phyloP scores from a whole-genome alignment of 139 green algal genomes.

The Chlamydomonas sp. region DNA sequence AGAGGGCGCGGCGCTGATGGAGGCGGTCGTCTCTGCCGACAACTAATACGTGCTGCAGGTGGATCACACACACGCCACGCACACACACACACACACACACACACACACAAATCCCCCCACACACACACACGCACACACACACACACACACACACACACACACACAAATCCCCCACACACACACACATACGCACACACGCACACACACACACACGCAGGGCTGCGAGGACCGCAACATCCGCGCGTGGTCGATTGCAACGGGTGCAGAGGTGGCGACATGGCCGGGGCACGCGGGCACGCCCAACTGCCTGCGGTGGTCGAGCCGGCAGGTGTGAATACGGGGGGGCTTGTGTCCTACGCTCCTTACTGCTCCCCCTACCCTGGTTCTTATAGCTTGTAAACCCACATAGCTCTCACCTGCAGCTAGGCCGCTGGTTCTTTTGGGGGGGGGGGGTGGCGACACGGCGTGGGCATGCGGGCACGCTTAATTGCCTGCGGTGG shows the following conservation, averaged over 20 bases:
- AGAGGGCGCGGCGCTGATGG: conserved; percentile 40
- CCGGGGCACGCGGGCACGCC: conserved; percentile 58
- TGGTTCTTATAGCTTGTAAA: too few species aligned
- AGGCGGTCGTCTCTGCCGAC: conserved; percentile 76
- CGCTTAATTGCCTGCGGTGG: too few species aligned
- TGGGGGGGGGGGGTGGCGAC: conserved; percentile 53
- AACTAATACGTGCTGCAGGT: conserved; percentile 65
- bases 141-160: conserved; percentile 18
- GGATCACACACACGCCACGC: conserved; percentile 3
- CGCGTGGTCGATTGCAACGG: conserved; percentile 51
- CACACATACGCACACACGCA: not conserved
- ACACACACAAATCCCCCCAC: not conserved
- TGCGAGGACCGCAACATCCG: conserved; percentile 59
- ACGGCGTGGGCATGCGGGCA: too few species aligned
- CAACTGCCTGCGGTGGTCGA: conserved; percentile 58
- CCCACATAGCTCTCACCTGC: too few species aligned
- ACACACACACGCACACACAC: conserved; percentile 19
- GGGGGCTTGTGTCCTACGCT: too few species aligned
- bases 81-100: not conserved
- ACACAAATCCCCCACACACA: not conserved
- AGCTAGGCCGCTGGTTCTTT: too few species aligned
- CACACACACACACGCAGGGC: conserved; percentile 32
- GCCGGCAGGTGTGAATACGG: conserved; percentile 59
- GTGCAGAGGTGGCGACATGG: conserved; percentile 55
- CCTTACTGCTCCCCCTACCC: too few species aligned